A percentile compares a stretch with the other conserved stretches of the same genome.
These are phyloP conservation scores for Dictyophora rubrovolvata DNA, from an alignment of 768 basidiomycete genomes.

Conservation along the genomic window DNA sequence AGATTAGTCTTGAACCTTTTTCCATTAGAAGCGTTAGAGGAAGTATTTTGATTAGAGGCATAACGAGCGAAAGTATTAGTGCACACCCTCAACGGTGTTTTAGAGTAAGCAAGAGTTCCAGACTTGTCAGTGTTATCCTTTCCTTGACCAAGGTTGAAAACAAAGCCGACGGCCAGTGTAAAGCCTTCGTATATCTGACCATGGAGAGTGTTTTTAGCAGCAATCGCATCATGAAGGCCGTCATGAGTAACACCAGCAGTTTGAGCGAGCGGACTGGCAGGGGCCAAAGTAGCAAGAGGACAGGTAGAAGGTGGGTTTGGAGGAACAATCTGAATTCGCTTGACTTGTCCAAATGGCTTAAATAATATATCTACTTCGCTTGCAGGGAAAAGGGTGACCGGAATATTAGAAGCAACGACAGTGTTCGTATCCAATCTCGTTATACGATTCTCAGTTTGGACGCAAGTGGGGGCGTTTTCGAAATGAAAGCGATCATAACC, in stretches of 20 bases:
- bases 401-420: conserved; percentile 55
- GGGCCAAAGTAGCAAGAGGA: conserved; percentile 21
- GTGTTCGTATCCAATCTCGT: conserved; percentile 12
- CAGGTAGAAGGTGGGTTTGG: background rate
- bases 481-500: conserved; percentile 6
- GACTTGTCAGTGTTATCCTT: background rate
- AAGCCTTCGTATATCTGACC: conserved; percentile 52
- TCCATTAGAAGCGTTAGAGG: background rate
- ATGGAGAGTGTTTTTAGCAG: conserved; percentile 51
- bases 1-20: background rate
- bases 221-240: conserved; percentile 42
- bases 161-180: conserved; percentile 28
- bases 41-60: background rate
- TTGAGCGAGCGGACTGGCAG: conserved; percentile 24
- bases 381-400: conserved; percentile 52
- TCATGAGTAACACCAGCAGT: conserved; percentile 54
- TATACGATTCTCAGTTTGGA: background rate
- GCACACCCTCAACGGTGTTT: background rate
- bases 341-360: conserved; percentile 60
- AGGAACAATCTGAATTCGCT: conserved; percentile 38
- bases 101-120: background rate
- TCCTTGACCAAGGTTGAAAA: conserved; percentile 17
- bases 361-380: conserved; percentile 66
- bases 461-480: background rate
- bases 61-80: background rate